Evolutionary conservation across 176 grass and related monocot genomes (phyloP).

Genomic region (Poa pratensis): DNA sequence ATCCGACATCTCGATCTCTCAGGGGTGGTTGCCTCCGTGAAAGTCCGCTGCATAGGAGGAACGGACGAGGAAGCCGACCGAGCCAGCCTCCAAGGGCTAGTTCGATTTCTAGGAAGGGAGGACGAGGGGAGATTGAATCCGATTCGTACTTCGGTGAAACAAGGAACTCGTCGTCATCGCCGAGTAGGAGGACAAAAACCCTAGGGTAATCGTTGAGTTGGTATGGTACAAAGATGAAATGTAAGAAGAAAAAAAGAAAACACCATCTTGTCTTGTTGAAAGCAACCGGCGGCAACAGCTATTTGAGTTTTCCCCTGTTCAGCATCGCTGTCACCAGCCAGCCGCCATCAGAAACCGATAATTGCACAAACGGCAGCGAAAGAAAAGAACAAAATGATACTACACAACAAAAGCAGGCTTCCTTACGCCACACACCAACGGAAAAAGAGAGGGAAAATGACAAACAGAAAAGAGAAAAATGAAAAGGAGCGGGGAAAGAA

Average conservation of each 20-base stretch:
- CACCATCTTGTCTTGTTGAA: background rate
- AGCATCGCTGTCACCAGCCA: background rate
- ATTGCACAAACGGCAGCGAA: background rate
- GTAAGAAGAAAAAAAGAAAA: background rate
- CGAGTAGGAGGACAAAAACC: too few species aligned
- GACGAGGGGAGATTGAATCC: too few species aligned
- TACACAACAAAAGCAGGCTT: slow-evolving; percentile 5
- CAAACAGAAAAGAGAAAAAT: background rate
- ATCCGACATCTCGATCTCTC: too few species aligned
- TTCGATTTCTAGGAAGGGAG: too few species aligned
- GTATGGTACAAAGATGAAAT: background rate
- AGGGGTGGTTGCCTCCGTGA: too few species aligned
- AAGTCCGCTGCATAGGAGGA: too few species aligned
- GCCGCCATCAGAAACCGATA: background rate
- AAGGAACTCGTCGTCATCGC: too few species aligned
- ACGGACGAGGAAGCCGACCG: too few species aligned
- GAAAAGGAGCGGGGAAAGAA: background rate
- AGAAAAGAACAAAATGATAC: slow-evolving; percentile 18
- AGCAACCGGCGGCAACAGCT: background rate
- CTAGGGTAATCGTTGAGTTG: too few species aligned
- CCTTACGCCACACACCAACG: slow-evolving; percentile 8
- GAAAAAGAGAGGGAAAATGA: background rate
- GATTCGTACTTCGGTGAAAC: too few species aligned
- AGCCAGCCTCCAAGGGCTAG: too few species aligned
- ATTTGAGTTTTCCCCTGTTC: background rate